Conservation (phyloP, 1,139 yeast genomes). For the Suzukiozyma palmioleophila region DNA sequence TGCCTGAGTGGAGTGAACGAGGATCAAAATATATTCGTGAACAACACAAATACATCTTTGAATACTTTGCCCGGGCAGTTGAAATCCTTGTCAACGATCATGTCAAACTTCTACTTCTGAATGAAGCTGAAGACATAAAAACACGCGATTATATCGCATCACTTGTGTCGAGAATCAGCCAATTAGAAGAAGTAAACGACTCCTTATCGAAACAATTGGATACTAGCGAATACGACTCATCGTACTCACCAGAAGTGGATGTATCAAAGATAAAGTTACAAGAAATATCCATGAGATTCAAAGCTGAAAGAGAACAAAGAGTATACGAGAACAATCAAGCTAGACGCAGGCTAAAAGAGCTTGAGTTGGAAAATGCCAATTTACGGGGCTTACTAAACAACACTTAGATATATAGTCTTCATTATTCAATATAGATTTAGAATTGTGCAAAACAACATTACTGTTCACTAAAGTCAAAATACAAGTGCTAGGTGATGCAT, state of each 20-base stretch:
- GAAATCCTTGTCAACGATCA: slow-evolving; percentile 56
- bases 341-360: slow-evolving; percentile 43
- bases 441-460: slow-evolving; percentile 4
- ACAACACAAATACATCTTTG: slow-evolving; percentile 51
- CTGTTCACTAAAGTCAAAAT: background rate
- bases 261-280: slow-evolving; percentile 48
- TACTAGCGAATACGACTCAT: slow-evolving; percentile 2
- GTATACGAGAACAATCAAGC: slow-evolving; percentile 57
- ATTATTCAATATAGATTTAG: too few relatives aligned
- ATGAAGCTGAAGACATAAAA: slow-evolving; percentile 20
- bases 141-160: slow-evolving; percentile 22
- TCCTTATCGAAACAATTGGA: slow-evolving; percentile 7
- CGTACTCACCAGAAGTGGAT: slow-evolving; percentile 18
- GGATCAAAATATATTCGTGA: slow-evolving; percentile 35
- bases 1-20: slow-evolving; percentile 13
- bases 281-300: slow-evolving; percentile 62
- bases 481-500: background rate
- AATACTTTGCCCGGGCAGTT: slow-evolving; percentile 56
- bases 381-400: slow-evolving; percentile 21
- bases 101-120: slow-evolving; percentile 38
- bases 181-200: slow-evolving; percentile 12
- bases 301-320: slow-evolving; percentile 66
- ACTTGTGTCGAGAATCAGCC: slow-evolving; percentile 28
- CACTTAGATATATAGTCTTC: background rate
- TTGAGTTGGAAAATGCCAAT: slow-evolving; percentile 52